Evolutionary conservation across 768 basidiomycete genomes (phyloP), one percentile per base, ranked within the genome.

Genomic region (Amanita pseudoporphyria): DNA sequence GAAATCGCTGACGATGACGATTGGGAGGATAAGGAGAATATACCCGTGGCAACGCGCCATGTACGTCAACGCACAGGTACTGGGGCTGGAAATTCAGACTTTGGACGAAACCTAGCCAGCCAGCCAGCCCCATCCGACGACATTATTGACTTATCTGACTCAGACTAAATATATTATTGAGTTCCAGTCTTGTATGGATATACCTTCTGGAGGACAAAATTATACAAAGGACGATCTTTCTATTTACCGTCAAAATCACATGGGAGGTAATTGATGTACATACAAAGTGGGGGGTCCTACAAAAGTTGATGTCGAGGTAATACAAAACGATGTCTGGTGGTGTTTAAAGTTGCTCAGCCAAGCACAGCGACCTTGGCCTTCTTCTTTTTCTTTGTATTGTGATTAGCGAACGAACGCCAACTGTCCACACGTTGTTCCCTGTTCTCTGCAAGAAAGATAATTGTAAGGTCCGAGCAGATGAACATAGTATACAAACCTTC

Each of bases 381-480:
- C 67, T 89, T 89, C 71, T 91, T 93, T 76, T 88, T 91, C 67
- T 84, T 87, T 33, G 74, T 70, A 44, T 68, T 68, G 51, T 74
- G 68, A 53, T 70, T 80, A 10, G 76, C 64, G 60, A 93, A 93
- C 21, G 68, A 70, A 50, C 90, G 77, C 90, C 90, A 93, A 59
- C 82, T 87, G 57, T 76, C 88, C 26, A 93, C 89, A 28, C 90
- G 82, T 56, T 85, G 71, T 53, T 93, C 90, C 55, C 90, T 74
- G 28, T 69, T 80, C 51, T 84, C 85, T 87, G 60, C 37, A n/a
- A 6, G 1, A 43, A 44, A 51, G 9, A 28, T 45, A 18, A 10
- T 37, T 40, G 13, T 28, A 18, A 16, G 35, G 21, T 2, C 31
- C 32, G 22, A 31, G 30, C 33, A 35, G 35, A n/a, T 3, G 24